A percentile compares a stretch with the other conserved stretches of the same genome.
These are phyloP conservation scores for Populus davidiana DNA, from an alignment of 345 rosid genomes.

Conservation along the genomic window DNA sequence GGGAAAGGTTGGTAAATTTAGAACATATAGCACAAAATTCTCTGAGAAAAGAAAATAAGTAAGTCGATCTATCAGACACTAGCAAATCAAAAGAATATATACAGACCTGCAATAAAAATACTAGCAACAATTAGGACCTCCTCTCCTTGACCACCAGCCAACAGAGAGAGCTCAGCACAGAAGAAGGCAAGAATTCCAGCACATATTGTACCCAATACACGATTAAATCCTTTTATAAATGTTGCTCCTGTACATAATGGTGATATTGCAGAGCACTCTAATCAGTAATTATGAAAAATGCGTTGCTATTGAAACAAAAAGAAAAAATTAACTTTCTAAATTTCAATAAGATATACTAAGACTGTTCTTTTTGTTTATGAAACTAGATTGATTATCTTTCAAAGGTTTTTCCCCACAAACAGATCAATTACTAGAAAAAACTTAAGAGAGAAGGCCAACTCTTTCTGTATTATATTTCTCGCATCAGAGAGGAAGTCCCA, in stretches of 20 bases:
- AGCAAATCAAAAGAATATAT: background rate
- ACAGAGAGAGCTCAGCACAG: constrained; percentile 56
- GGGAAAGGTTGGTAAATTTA: background rate
- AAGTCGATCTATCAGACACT: too few species aligned
- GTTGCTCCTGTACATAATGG: constrained; percentile 57
- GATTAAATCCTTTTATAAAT: constrained; percentile 77
- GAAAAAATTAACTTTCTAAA: background rate
- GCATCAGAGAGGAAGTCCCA: too few species aligned
- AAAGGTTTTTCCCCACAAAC: too few species aligned
- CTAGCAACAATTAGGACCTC: constrained; percentile 50
- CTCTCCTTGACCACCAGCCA: constrained; percentile 39
- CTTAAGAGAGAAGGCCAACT: too few species aligned
- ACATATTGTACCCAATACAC: constrained; percentile 77
- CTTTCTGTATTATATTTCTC: too few species aligned
- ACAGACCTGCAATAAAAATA: constrained; percentile 72
- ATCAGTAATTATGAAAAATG: background rate
- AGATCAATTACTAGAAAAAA: too few species aligned
- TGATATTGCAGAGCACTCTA: background rate
- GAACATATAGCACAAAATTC: background rate
- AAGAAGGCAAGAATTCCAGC: constrained; percentile 76
- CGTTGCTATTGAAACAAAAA: background rate
- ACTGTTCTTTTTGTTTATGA: too few species aligned
- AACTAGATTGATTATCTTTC: too few species aligned
- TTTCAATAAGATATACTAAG: too few species aligned
- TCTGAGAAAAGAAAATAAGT: too few species aligned